A percentile compares a stretch with the other conserved stretches of the same genome.
Evolutionary conservation across 2,329 filamentous ascomycete species (phyloP).

Genomic region (Lizonia empirigonia): DNA sequence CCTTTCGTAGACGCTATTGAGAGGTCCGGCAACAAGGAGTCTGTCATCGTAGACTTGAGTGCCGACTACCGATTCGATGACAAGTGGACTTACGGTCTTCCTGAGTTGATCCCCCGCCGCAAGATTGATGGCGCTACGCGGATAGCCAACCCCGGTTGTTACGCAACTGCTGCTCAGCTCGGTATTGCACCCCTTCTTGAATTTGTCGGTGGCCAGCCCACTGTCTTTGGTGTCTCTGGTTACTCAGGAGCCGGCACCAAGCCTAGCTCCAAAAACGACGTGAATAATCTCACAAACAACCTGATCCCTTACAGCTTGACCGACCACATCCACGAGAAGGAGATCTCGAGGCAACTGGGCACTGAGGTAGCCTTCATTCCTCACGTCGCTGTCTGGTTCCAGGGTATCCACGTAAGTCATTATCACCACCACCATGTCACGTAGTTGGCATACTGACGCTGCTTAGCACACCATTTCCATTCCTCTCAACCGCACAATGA

Average conservation of each 20-base stretch:
- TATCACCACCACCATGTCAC: background rate
- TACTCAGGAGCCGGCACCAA: conserved; percentile 97
- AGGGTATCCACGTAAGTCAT: conserved; percentile 74
- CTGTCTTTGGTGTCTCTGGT: conserved; percentile 87
- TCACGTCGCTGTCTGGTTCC: conserved; percentile 96
- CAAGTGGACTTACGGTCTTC: conserved; percentile 87
- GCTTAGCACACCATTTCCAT: conserved; percentile 81
- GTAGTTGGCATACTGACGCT: conserved; percentile 3
- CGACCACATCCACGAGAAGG: conserved; percentile 92
- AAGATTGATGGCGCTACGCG: conserved; percentile 78
- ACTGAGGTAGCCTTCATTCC: conserved; percentile 82
- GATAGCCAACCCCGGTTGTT: conserved; percentile 94
- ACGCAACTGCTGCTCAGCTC: conserved; percentile 90
- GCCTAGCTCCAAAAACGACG: conserved; percentile 91
- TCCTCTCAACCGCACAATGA: conserved; percentile 84
- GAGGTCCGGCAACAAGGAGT: conserved; percentile 66
- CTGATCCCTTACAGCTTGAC: conserved; percentile 89
- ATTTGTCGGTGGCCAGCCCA: conserved; percentile 77
- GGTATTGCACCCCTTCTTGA: conserved; percentile 82
- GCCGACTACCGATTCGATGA: conserved; percentile 92
- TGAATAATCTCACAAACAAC: conserved; percentile 81
- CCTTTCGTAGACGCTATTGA: conserved; percentile 91
- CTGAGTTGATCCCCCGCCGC: conserved; percentile 78
- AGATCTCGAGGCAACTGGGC: conserved; percentile 81
- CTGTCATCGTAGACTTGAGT: conserved; percentile 90